These are phyloP conservation scores for Candida saitoana DNA, from an alignment of 805 yeast species.

Conservation along the genomic window DNA sequence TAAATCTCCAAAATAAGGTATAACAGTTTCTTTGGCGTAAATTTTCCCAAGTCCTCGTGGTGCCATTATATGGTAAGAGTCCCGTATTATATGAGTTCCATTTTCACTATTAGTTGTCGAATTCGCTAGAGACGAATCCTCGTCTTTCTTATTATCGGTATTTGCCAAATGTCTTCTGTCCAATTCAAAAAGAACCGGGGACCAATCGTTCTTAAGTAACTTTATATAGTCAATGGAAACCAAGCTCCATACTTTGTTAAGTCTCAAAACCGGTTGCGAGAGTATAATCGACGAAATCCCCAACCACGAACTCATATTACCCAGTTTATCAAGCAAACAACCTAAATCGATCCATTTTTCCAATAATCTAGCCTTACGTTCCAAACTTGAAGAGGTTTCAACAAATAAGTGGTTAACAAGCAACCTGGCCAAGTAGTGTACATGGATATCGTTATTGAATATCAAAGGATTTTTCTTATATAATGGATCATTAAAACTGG, in stretches of 20 bases:
- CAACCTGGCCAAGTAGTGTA: conserved; percentile 76
- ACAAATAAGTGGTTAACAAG: conserved; percentile 65
- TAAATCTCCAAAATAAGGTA: conserved; percentile 90
- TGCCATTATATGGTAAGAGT: conserved; percentile 70
- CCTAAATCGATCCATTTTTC: conserved; percentile 87
- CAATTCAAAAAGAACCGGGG: conserved; percentile 85
- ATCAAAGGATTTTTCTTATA: conserved; percentile 69
- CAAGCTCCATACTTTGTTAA: conserved; percentile 68
- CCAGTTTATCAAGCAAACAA: conserved; percentile 65
- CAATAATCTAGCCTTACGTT: conserved; percentile 58
- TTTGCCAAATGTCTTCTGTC: conserved; percentile 64
- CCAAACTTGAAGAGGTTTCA: conserved; percentile 31
- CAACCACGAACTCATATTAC: conserved; percentile 93
- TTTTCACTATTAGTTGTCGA: conserved; percentile 7
- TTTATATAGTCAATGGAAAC: conserved; percentile 59
- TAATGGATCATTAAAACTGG: conserved; percentile 40
- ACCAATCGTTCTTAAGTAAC: conserved; percentile 77
- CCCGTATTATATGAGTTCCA: conserved; percentile 12
- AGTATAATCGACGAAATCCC: conserved; percentile 82
- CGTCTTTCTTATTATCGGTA: conserved; percentile 14
- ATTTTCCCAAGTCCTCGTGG: conserved; percentile 81
- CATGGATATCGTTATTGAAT: conserved; percentile 59
- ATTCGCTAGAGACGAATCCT: conserved; percentile 3
- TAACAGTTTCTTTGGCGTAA: conserved; percentile 70
- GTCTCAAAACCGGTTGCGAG: conserved; percentile 74